Evolutionary conservation across 495 filamentous ascomycete genomes (phyloP), one percentile per base, ranked within the genome.

Genomic region (Alectoria sarmentosa): DNA sequence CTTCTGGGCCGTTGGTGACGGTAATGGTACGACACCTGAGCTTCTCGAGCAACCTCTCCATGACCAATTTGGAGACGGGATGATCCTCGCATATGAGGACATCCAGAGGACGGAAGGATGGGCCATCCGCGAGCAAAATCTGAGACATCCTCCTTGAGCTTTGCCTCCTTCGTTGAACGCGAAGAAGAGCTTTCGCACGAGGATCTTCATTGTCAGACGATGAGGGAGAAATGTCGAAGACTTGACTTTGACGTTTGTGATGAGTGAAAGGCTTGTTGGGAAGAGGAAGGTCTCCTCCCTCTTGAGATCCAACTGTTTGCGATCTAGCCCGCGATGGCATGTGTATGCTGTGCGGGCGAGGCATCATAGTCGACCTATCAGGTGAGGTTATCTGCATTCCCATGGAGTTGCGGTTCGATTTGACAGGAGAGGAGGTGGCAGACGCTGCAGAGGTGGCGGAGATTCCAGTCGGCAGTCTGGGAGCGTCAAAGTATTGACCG

Each of bases 31-130:
- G 89, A 69, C 94, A 98, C 41, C 89, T 87, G 42, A 98, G 81
- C 76, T 96, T 98, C 74, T 98, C 95, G 54, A 98, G 84, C 9
- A 98, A 77, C 64, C 92, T 90, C 72, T 98, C 94, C 94, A 98
- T 96, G 30, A 98, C 92, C 75, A 98, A 80, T 55, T 92, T 84
- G 21, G 93, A 96, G n/a, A 98, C 91, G 1, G 95, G 95, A 72
- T 98, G 94, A 73, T 98, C 95, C 76, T 98, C 94, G 74, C 94
- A 98, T 60, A 98, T 92, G 37, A 98, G 82, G 26, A 98, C 88
- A 75, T 98, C 92, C 46, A 98, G 75, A 57, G 94, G 90, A 28
- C 95, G 86, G 75, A 96, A 98, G 42, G 86, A 76, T 17, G 95
- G 95, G 1, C 90, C 89, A 66, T 92, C 91, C 38, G 84, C 80